phyloP scores from a whole-genome alignment of 345 rosid species.

The Pistacia atlantica region DNA sequence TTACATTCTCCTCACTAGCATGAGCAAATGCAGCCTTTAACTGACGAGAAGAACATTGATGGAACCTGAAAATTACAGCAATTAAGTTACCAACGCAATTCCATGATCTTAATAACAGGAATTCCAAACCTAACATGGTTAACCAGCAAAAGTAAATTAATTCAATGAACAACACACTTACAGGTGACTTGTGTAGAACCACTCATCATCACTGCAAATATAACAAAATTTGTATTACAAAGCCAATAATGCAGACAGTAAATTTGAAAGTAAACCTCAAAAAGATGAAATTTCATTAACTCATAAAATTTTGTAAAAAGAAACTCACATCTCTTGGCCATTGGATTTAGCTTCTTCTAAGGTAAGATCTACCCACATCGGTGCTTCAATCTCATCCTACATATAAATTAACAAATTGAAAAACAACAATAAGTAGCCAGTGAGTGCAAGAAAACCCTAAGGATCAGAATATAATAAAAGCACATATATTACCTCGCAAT shows the following conservation, averaged over 20 bases:
- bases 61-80: slow-evolving; percentile 47
- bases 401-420: slow-evolving; percentile 1
- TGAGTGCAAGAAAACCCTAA: background rate
- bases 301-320: background rate
- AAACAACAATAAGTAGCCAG: background rate
- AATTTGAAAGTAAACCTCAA: background rate
- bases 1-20: slow-evolving; percentile 27
- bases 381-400: slow-evolving; percentile 51
- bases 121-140: background rate
- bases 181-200: slow-evolving; percentile 55
- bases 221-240: slow-evolving; percentile 7
- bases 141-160: slow-evolving; percentile 1
- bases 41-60: slow-evolving; percentile 50
- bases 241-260: background rate
- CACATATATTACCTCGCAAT: background rate
- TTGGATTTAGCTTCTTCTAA: slow-evolving; percentile 27
- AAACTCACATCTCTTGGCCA: slow-evolving; percentile 35
- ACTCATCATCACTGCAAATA: slow-evolving; percentile 50
- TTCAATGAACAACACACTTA: slow-evolving; percentile 33
- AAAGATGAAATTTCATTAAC: background rate
- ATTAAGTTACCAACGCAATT: slow-evolving; percentile 4
- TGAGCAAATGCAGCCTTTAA: slow-evolving; percentile 46
- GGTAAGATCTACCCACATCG: slow-evolving; percentile 48
- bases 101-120: background rate
- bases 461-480: background rate